Conservation (phyloP, 2,329 filamentous ascomycete species). For the Neurospora sp. region DNA sequence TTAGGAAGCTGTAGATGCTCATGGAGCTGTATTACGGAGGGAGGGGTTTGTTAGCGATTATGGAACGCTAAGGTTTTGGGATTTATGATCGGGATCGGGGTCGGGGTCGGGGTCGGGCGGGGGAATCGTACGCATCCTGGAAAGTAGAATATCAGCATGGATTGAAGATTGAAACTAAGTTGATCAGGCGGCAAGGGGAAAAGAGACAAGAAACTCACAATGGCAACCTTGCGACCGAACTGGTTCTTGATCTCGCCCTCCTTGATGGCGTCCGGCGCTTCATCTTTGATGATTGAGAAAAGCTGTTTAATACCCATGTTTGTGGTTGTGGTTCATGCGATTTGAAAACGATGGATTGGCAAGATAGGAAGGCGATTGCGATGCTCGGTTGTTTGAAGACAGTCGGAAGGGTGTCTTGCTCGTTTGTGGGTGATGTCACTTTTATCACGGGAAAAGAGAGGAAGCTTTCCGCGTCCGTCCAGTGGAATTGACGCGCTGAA, state of each 20-base stretch:
- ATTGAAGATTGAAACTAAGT: background rate
- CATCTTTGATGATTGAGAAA: conserved; percentile 75
- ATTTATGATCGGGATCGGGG: background rate
- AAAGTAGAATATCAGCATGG: conserved; percentile 6
- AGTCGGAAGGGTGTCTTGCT: background rate
- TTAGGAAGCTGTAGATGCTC: conserved; percentile 98
- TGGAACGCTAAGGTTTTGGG: background rate
- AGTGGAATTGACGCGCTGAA: conserved; percentile 8
- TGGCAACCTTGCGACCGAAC: conserved; percentile 95
- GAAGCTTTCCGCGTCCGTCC: conserved; percentile 4
- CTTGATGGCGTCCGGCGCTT: conserved; percentile 92
- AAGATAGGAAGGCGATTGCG: background rate
- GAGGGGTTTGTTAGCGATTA: background rate
- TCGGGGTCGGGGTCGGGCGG: conserved; percentile 6
- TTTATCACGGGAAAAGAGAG: background rate
- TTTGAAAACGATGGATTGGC: background rate
- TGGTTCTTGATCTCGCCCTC: conserved; percentile 98
- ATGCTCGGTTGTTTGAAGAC: background rate
- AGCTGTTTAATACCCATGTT: conserved; percentile 63
- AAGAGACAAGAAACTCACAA: conserved; percentile 50
- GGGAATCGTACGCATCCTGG: conserved; percentile 44
- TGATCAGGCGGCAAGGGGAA: background rate
- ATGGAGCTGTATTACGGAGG: conserved; percentile 56
- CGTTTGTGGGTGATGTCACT: conserved; percentile 15
- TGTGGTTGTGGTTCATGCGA: conserved; percentile 7